Evolutionary conservation across 345 rosid species (phyloP), one percentile per base, ranked within the genome.

Genomic region (Aethionema arabicum): DNA sequence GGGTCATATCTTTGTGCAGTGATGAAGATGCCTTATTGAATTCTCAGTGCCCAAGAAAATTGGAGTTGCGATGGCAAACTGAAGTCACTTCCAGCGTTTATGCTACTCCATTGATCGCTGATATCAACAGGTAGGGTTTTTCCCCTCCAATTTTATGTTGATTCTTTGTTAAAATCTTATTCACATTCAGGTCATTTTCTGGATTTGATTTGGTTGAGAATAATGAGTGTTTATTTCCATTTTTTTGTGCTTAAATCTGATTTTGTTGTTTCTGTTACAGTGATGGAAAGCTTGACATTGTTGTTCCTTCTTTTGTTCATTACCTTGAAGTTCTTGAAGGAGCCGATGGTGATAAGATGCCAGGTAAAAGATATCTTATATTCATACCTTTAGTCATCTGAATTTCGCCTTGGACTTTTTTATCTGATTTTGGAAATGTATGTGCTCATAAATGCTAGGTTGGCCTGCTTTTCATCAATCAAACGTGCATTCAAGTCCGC

Each of bases 401-500:
- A 36, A 38, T 0, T 29, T 58, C 40, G 42, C 40, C 11, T 58
- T 39, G 31, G 32, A 5, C 5, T 50, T 61, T 31, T 45, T 70
- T 42, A 33, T 55, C 12, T 59, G 30, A 6, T 12, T 56, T 61
- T 30, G 44, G 12, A 44, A 14, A 37, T n/a, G 29, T 57, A 61
- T 52, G 43, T 51, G n/a, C 49, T 63, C 33, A 14, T 65, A 9
- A 61, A 33, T 65, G 40, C 69, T 74, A 95, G 99, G 99, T 74
- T 95, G 99, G 99, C 99, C 99, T 61, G 95, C 99, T 46, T 95
- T 88, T 73, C 99, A 95, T 72, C 98, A 86, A 77, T 95, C 99
- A 33, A 90, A 95, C 0, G 98, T 90, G 74, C 99, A 95, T 81
- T 72, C 98, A 2, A 95, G 95, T 74, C 99, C 99, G 70, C 87